phyloP scores from a whole-genome alignment of 2,329 filamentous ascomycete genomes.

The Colletotrichum orchidophilum region DNA sequence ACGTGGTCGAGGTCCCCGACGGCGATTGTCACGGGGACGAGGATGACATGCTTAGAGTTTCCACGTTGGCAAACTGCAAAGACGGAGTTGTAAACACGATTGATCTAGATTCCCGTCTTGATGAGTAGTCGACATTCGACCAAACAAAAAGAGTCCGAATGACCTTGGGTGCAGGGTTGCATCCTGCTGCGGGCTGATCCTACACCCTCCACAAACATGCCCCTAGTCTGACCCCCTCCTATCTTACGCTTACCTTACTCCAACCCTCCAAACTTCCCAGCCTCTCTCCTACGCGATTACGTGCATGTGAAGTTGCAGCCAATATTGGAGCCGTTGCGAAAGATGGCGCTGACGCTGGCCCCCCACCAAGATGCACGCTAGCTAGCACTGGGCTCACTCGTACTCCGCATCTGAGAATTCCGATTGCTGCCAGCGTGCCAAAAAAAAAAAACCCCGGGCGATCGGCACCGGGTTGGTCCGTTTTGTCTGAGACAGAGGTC shows the following conservation, averaged over 20 bases:
- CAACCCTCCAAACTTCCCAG: not conserved
- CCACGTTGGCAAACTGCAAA: not conserved
- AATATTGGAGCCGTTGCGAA: not conserved
- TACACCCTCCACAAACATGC: not conserved
- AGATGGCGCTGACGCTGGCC: not conserved
- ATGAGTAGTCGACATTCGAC: not conserved
- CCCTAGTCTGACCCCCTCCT: not conserved
- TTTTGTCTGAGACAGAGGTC: too few species aligned
- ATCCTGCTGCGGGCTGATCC: slow-evolving; percentile 11
- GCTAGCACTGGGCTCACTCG: not conserved
- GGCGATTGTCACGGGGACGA: slow-evolving; percentile 1
- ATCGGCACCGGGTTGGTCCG: too few species aligned
- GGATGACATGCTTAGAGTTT: not conserved
- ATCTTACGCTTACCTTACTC: not conserved
- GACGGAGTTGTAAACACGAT: not conserved
- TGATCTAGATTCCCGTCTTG: not conserved
- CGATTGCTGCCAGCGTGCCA: too few species aligned
- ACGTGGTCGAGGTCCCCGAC: not conserved
- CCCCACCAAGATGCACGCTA: not conserved
- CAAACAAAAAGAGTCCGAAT: not conserved
- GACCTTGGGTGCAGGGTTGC: slow-evolving; percentile 16
- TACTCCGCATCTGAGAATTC: not conserved
- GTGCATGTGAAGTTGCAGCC: slow-evolving; percentile 13
- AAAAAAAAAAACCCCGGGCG: too few species aligned
- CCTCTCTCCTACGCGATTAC: slow-evolving; percentile 2